A percentile compares a stretch with the other conserved stretches of the same genome.
These are phyloP conservation scores for Arxiozyma telluris DNA, from an alignment of 1,139 yeast species.

Conservation along the genomic window DNA sequence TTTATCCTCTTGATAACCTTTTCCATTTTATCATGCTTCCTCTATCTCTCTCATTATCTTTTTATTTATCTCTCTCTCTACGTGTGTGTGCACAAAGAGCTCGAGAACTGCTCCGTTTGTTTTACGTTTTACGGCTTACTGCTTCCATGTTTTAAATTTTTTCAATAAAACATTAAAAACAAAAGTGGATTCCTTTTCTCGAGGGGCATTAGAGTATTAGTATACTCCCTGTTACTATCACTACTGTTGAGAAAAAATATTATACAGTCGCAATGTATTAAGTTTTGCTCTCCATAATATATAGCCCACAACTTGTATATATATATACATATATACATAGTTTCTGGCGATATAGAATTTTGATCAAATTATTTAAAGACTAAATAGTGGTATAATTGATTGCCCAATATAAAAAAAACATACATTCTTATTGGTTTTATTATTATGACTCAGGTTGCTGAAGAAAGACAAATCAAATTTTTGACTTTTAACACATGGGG, in stretches of 20 bases:
- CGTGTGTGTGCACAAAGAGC: neutral
- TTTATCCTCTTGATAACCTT: too few relatives aligned
- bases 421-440: neutral
- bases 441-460: neutral
- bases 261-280: too few relatives aligned
- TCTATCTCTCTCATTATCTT: too few relatives aligned
- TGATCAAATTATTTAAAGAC: too few relatives aligned
- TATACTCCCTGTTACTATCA: too few relatives aligned
- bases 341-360: too few relatives aligned
- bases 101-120: neutral
- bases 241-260: too few relatives aligned
- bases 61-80: neutral
- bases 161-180: neutral
- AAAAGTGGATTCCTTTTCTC: neutral
- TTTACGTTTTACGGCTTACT: neutral
- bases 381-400: too few relatives aligned
- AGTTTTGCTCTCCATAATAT: too few relatives aligned
- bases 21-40: neutral
- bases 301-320: neutral
- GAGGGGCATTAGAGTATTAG: neutral
- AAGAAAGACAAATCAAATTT: conserved; percentile 33
- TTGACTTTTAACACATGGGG: conserved; percentile 86
- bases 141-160: neutral
- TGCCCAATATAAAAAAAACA: neutral
- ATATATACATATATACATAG: too few relatives aligned